Conservation (phyloP, 2,329 filamentous ascomycete genomes). For the Pseudonectria foliicola region DNA sequence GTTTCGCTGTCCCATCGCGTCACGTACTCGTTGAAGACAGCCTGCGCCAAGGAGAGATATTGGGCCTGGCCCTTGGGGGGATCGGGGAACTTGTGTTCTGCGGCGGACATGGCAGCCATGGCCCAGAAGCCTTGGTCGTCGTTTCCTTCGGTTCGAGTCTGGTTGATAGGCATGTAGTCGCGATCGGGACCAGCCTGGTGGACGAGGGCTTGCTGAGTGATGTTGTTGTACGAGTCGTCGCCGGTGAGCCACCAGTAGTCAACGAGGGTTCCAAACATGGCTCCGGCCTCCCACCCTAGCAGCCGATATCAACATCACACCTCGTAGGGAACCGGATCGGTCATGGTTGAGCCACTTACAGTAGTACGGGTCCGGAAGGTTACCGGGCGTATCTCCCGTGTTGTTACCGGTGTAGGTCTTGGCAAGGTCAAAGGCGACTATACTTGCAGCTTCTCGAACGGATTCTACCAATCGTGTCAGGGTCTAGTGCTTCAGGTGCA, state of each 20-base stretch:
- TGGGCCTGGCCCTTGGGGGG: constrained; percentile 55
- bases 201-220: constrained; percentile 50
- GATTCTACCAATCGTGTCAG: constrained; percentile 31
- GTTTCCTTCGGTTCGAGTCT: constrained; percentile 56
- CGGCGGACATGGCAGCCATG: constrained; percentile 72
- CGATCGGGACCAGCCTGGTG: constrained; percentile 53
- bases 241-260: constrained; percentile 68
- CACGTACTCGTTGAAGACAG: constrained; percentile 73
- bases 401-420: constrained; percentile 51
- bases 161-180: constrained; percentile 62
- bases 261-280: constrained; percentile 63
- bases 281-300: constrained; percentile 62
- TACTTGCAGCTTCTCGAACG: constrained; percentile 40
- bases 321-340: no score
- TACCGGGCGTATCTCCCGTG: constrained; percentile 50
- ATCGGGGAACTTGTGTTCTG: constrained; percentile 68
- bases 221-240: constrained; percentile 56
- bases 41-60: constrained; percentile 71
- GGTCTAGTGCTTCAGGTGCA: not conserved
- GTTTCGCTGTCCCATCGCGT: constrained; percentile 57
- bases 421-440: constrained; percentile 40
- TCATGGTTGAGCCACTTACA: constrained; percentile 41
- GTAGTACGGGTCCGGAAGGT: constrained; percentile 55
- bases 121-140: constrained; percentile 82
- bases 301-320: constrained; percentile 9